phyloP scores from a whole-genome alignment of 768 basidiomycete species.

The Leccinum boreale region DNA sequence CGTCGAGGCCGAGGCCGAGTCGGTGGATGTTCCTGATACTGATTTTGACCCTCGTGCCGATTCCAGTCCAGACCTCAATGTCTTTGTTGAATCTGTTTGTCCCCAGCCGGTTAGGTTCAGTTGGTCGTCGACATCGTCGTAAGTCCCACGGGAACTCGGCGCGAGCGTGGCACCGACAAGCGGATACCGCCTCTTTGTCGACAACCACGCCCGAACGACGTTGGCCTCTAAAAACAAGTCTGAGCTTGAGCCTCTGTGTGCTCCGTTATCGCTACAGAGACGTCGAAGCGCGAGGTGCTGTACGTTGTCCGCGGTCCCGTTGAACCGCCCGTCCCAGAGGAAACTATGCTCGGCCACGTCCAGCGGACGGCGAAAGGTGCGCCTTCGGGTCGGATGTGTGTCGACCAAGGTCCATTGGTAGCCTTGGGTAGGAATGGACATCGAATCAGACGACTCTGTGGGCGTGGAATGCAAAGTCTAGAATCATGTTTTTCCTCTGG shows the following conservation, averaged over 20 bases:
- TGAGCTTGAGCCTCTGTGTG: conserved; percentile 7
- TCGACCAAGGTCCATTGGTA: conserved; percentile 12
- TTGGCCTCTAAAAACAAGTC: conserved; percentile 32
- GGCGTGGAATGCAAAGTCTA: not conserved
- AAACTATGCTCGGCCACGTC: conserved; percentile 40
- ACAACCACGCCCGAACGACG: conserved; percentile 42
- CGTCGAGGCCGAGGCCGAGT: not conserved
- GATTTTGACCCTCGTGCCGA: conserved; percentile 6
- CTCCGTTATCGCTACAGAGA: conserved; percentile 19
- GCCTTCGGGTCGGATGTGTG: not conserved
- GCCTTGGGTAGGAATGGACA: not conserved
- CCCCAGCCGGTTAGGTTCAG: not conserved
- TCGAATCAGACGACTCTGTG: not conserved
- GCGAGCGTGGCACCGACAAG: conserved; percentile 41
- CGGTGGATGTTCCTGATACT: not conserved
- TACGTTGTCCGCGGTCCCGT: conserved; percentile 43
- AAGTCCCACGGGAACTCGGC: not conserved
- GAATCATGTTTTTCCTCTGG: no score
- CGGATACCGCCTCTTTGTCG: conserved; percentile 48
- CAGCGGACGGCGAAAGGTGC: conserved; percentile 35
- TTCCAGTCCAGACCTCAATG: not conserved
- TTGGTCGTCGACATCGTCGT: not conserved
- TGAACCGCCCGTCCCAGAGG: conserved; percentile 40
- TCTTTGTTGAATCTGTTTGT: no score
- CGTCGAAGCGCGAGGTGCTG: conserved; percentile 28